phyloP scores from a whole-genome alignment of 148 eudicot genomes.

The Rhododendron simsii region DNA sequence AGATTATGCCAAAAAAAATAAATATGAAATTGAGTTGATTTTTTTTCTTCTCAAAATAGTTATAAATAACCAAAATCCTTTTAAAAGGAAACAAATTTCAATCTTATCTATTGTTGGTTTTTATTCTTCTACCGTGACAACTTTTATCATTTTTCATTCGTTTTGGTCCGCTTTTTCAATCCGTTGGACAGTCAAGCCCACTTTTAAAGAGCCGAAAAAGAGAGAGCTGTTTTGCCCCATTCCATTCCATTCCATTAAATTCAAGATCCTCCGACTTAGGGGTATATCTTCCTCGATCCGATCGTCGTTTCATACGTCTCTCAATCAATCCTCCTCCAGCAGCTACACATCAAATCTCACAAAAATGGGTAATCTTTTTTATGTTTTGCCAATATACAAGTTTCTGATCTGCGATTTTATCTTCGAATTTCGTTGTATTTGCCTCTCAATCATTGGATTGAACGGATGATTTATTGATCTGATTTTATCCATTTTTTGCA shows the following conservation, averaged over 20 bases:
- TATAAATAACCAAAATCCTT: neutral
- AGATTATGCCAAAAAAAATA: neutral
- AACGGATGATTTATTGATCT: neutral
- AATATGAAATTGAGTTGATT: neutral
- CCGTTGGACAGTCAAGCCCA: constrained; percentile 7
- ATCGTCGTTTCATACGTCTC: neutral
- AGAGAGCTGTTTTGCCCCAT: neutral
- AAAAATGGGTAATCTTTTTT: constrained; percentile 7
- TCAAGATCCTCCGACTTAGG: neutral
- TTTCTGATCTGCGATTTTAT: neutral
- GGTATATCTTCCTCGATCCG: neutral
- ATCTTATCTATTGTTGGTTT: too few species aligned
- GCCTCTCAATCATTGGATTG: neutral
- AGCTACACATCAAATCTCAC: neutral
- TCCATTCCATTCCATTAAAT: neutral
- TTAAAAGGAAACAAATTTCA: too few species aligned
- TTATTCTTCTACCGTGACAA: neutral
- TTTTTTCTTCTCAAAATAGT: too few species aligned
- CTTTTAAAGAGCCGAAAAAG: constrained; percentile 11
- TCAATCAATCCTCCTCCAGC: neutral
- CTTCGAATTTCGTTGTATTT: neutral
- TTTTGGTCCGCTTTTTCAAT: neutral
- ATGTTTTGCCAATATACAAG: neutral
- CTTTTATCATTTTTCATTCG: neutral
- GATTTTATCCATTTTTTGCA: neutral